Conservation (phyloP, 768 basidiomycete species). For the Ramaria rubella region DNA sequence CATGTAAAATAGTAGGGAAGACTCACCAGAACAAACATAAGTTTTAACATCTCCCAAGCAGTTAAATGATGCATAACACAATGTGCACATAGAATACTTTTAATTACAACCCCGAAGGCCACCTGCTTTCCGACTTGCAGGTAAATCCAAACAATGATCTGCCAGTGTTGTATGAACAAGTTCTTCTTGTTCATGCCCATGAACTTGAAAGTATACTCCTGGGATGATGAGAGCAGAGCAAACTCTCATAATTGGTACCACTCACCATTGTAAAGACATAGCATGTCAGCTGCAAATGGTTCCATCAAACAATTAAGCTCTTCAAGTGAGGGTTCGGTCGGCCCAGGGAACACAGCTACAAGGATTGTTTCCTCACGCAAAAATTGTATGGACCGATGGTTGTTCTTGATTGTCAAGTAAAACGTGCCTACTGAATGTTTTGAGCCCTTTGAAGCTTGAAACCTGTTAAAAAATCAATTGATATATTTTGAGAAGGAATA, state of each 20-base stretch:
- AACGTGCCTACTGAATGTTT: constrained; percentile 23
- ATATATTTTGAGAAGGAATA: not conserved
- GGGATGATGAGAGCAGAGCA: not conserved
- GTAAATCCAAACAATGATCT: constrained; percentile 17
- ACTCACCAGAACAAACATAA: constrained; percentile 10
- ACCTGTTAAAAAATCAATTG: constrained; percentile 16
- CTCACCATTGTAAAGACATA: constrained; percentile 14
- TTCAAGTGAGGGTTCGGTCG: constrained; percentile 17
- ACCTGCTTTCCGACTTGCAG: constrained; percentile 16
- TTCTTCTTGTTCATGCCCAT: not conserved
- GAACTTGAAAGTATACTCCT: constrained; percentile 12
- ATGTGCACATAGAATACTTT: constrained; percentile 16
- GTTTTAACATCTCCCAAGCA: constrained; percentile 5
- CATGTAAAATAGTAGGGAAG: not conserved
- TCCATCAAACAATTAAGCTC: constrained; percentile 14
- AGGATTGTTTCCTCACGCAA: constrained; percentile 20
- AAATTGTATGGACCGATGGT: constrained; percentile 16
- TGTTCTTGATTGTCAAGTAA: constrained; percentile 20
- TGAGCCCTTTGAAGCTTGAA: constrained; percentile 14
- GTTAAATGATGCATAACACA: constrained; percentile 7
- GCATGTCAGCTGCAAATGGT: constrained; percentile 11
- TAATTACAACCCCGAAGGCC: constrained; percentile 12
- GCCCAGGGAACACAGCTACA: constrained; percentile 19
- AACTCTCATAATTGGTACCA: not conserved
- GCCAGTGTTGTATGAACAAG: constrained; percentile 10